Conservation (phyloP, 129 eudicot species). For the Rutidosis leptorrhynchoides region DNA sequence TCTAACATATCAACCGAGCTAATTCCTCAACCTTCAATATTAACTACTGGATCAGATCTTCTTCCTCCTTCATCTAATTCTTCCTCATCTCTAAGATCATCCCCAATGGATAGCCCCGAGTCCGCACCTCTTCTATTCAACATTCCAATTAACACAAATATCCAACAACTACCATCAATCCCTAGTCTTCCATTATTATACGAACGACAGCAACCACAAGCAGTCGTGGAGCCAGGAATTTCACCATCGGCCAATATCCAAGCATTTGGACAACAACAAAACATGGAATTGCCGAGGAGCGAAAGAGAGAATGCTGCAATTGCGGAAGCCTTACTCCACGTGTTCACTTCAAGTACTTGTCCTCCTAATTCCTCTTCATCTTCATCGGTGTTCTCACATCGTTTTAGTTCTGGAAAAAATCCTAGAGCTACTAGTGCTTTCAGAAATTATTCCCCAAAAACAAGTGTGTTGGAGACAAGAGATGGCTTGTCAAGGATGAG, state of each 20-base stretch:
- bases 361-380: constrained; percentile 30
- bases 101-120: constrained; percentile 52
- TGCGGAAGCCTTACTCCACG: constrained; percentile 56
- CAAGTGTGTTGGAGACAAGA: too few species aligned
- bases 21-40: constrained; percentile 32
- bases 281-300: constrained; percentile 33
- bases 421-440: constrained; percentile 49
- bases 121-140: constrained; percentile 39
- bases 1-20: constrained; percentile 30
- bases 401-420: too few species aligned
- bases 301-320: constrained; percentile 63
- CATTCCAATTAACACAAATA: constrained; percentile 27
- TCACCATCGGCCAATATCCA: constrained; percentile 38
- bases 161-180: constrained; percentile 17
- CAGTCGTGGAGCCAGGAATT: constrained; percentile 9
- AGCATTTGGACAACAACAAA: constrained; percentile 35
- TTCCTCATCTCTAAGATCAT: constrained; percentile 52
- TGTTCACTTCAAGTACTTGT: constrained; percentile 46
- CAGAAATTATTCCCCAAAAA: constrained; percentile 39
- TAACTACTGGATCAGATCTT: constrained; percentile 40
- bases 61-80: constrained; percentile 43
- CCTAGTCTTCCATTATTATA: too few species aligned
- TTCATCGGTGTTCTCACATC: constrained; percentile 24
- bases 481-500: too few species aligned
- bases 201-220: constrained; percentile 25